Conservation (phyloP, 2,329 filamentous ascomycete species). For the Volutella citrinella region DNA sequence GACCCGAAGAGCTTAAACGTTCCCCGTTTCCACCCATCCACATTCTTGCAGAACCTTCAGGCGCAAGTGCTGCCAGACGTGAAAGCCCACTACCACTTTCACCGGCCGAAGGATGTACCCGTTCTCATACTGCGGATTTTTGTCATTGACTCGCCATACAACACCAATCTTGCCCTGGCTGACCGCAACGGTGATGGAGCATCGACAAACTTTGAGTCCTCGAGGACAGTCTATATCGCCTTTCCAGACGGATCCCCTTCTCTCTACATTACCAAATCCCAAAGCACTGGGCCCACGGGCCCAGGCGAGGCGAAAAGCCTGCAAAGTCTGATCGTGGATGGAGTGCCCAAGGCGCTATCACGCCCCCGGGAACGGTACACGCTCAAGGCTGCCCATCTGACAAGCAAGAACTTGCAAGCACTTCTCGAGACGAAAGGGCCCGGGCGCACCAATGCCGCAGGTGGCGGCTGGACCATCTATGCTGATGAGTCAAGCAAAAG, state of each 20-base stretch:
- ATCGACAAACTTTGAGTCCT: constrained; percentile 55
- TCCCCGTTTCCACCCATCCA: constrained; percentile 76
- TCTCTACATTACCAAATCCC: constrained; percentile 62
- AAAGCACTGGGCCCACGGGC: constrained; percentile 39
- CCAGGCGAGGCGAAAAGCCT: constrained; percentile 59
- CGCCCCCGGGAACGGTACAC: constrained; percentile 69
- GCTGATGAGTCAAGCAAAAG: constrained; percentile 57
- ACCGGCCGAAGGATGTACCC: constrained; percentile 65
- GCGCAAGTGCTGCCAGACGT: constrained; percentile 71
- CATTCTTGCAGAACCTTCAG: constrained; percentile 75
- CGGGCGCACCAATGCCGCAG: constrained; percentile 66
- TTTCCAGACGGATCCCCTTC: constrained; percentile 79
- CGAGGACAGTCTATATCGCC: constrained; percentile 73
- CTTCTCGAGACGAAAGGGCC: constrained; percentile 68
- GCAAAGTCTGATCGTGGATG: constrained; percentile 69
- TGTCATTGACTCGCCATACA: constrained; percentile 78
- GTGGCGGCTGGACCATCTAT: constrained; percentile 79
- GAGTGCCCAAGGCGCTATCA: constrained; percentile 79
- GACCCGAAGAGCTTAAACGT: constrained; percentile 48
- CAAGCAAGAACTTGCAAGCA: constrained; percentile 68
- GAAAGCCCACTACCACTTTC: constrained; percentile 80
- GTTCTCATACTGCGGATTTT: constrained; percentile 76
- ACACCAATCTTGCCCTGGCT: constrained; percentile 51
- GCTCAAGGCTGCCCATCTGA: constrained; percentile 64
- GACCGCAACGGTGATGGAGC: constrained; percentile 27